These are phyloP conservation scores for Capronia coronata DNA, from an alignment of 2,329 filamentous ascomycete genomes.

Conservation along the genomic window DNA sequence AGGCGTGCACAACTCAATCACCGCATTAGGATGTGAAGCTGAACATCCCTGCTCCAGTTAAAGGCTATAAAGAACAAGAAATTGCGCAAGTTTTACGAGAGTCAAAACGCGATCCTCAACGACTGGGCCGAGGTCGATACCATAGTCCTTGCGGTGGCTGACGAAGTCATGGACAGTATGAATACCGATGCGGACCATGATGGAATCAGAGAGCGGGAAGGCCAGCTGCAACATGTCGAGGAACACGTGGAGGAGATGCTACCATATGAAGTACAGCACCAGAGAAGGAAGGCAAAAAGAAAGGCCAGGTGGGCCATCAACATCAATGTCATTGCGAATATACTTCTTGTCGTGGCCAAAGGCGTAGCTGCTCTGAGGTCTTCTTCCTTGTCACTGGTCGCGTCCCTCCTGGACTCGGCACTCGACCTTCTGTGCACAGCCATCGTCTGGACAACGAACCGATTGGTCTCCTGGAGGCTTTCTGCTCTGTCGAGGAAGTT, in stretches of 20 bases:
- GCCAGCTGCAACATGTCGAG: constrained; percentile 44
- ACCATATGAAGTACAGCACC: constrained; percentile 49
- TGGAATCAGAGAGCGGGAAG: constrained; percentile 49
- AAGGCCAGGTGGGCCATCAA: constrained; percentile 54
- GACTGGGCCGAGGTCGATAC: constrained; percentile 56
- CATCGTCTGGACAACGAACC: constrained; percentile 57
- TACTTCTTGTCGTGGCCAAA: constrained; percentile 52
- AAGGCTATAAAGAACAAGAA: constrained; percentile 50
- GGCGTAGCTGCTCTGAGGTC: constrained; percentile 50
- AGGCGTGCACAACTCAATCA: not conserved
- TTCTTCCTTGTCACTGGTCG: constrained; percentile 55
- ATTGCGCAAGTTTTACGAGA: constrained; percentile 49
- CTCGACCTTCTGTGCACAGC: constrained; percentile 55
- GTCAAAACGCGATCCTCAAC: constrained; percentile 50
- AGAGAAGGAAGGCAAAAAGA: constrained; percentile 42
- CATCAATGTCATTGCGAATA: constrained; percentile 56
- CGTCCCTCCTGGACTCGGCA: constrained; percentile 56
- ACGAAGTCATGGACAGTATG: constrained; percentile 56
- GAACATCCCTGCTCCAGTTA: constrained; percentile 12
- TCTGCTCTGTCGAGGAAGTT: constrained; percentile 48
- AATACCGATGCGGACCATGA: constrained; percentile 53
- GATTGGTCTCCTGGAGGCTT: constrained; percentile 53
- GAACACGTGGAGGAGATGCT: constrained; percentile 51
- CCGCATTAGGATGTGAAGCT: not conserved
- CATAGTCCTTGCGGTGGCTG: constrained; percentile 50